Conservation (phyloP, 164 flowering plant genomes). For the Aristolochia fimbriata region DNA sequence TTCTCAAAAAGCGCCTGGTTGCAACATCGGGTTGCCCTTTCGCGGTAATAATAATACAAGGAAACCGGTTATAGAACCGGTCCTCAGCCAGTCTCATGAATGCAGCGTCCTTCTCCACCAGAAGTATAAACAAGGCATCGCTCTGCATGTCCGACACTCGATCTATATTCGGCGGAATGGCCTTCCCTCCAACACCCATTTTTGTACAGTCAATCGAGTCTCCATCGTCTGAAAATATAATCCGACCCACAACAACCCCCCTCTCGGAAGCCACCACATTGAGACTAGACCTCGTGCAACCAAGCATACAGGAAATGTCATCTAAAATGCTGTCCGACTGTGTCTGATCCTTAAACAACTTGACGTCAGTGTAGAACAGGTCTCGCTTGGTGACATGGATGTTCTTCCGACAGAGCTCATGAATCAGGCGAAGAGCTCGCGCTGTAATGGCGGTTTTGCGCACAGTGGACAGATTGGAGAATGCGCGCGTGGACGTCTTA, state of each 20-base stretch:
- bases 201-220: conserved; percentile 95
- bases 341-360: conserved; percentile 82
- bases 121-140: conserved; percentile 80
- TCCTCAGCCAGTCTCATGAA: conserved; percentile 91
- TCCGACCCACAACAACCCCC: conserved; percentile 89
- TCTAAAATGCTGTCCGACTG: conserved; percentile 85
- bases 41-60: conserved; percentile 88
- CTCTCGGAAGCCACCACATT: conserved; percentile 91
- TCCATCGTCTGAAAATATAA: conserved; percentile 80
- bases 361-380: conserved; percentile 92
- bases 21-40: conserved; percentile 99
- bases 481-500: conserved; percentile 64
- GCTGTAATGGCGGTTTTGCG: conserved; percentile 79
- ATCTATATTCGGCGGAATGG: conserved; percentile 94
- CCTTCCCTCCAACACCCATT: conserved; percentile 98
- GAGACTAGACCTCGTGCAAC: conserved; percentile 87
- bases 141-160: conserved; percentile 85
- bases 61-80: conserved; percentile 87
- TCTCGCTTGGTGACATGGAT: conserved; percentile 97
- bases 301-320: conserved; percentile 84
- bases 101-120: conserved; percentile 98
- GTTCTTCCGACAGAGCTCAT: conserved; percentile 59
- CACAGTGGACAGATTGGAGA: conserved; percentile 58
- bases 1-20: conserved; percentile 80
- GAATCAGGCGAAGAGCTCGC: conserved; percentile 62